These are phyloP conservation scores for Coemansia sp. DNA, from an alignment of 192 early-diverging fungal species.

Conservation along the genomic window DNA sequence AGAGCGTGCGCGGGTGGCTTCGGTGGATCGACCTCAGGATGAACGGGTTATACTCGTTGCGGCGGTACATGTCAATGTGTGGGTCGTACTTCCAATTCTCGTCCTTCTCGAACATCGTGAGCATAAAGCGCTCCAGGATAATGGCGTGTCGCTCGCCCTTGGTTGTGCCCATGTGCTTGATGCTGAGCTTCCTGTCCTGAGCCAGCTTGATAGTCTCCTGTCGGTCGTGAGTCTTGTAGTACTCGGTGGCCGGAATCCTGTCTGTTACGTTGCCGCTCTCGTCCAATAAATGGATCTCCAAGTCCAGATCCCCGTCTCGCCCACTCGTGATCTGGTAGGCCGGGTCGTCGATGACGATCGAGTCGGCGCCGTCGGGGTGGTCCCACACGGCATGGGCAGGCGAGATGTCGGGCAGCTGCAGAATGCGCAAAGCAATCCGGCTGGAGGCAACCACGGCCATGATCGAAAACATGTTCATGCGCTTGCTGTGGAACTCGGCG, in stretches of 20 bases:
- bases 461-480: slow-evolving; percentile 55
- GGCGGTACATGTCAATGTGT: slow-evolving; percentile 44
- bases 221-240: slow-evolving; percentile 46
- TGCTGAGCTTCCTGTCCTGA: slow-evolving; percentile 15
- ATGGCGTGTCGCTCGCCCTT: slow-evolving; percentile 36
- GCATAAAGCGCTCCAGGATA: slow-evolving; percentile 51
- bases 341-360: slow-evolving; percentile 42
- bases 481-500: slow-evolving; percentile 52
- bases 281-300: slow-evolving; percentile 32
- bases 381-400: slow-evolving; percentile 40
- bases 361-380: slow-evolving; percentile 27
- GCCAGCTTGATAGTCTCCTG: slow-evolving; percentile 26
- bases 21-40: slow-evolving; percentile 45
- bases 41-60: slow-evolving; percentile 54
- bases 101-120: slow-evolving; percentile 49
- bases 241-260: slow-evolving; percentile 23
- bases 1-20: slow-evolving; percentile 41
- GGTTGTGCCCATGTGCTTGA: slow-evolving; percentile 25
- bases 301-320: slow-evolving; percentile 27
- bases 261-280: slow-evolving; percentile 18
- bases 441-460: slow-evolving; percentile 49
- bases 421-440: slow-evolving; percentile 38
- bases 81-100: slow-evolving; percentile 43
- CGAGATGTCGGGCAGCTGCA: slow-evolving; percentile 43
- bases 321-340: slow-evolving; percentile 36